Conservation (phyloP, 129 eudicot species). For the Flaveria brownii region DNA sequence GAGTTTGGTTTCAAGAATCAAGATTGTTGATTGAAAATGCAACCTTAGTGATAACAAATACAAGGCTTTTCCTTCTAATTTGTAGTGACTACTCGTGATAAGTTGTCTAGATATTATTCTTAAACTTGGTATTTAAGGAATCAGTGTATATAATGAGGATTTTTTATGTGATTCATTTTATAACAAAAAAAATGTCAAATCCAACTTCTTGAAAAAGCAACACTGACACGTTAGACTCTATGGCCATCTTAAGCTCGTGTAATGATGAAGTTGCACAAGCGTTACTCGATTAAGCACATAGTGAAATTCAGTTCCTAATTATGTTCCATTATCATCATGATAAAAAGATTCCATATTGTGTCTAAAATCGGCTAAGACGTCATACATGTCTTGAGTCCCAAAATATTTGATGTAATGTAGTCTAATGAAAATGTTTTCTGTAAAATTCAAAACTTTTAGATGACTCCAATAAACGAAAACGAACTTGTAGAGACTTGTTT, state of each 20-base stretch:
- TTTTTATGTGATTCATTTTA: conserved; percentile 69
- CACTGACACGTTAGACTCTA: conserved; percentile 50
- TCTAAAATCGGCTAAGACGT: conserved; percentile 56
- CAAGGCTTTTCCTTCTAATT: conserved; percentile 38
- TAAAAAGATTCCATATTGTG: conserved; percentile 59
- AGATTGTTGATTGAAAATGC: conserved; percentile 58
- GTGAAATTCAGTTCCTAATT: conserved; percentile 50
- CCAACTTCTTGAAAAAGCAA: conserved; percentile 74
- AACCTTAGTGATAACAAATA: conserved; percentile 40
- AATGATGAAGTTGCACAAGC: conserved; percentile 67
- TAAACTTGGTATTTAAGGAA: conserved; percentile 58
- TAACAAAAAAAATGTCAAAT: conserved; percentile 73
- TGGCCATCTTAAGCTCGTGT: conserved; percentile 64
- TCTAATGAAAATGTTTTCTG: conserved; percentile 68
- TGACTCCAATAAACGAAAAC: conserved; percentile 57
- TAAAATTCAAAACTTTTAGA: conserved; percentile 71
- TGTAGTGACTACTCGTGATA: conserved; percentile 38
- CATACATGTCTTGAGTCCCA: conserved; percentile 77
- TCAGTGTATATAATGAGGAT: conserved; percentile 53
- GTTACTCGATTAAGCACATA: conserved; percentile 59
- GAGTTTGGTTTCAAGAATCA: conserved; percentile 53
- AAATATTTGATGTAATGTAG: conserved; percentile 74
- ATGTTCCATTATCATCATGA: conserved; percentile 45
- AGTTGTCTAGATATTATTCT: conserved; percentile 32
- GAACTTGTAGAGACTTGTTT: conserved; percentile 40